Evolutionary conservation across 2,329 filamentous ascomycete species (phyloP), one percentile per base, ranked within the genome.

Genomic region (Ophiostoma sp.): DNA sequence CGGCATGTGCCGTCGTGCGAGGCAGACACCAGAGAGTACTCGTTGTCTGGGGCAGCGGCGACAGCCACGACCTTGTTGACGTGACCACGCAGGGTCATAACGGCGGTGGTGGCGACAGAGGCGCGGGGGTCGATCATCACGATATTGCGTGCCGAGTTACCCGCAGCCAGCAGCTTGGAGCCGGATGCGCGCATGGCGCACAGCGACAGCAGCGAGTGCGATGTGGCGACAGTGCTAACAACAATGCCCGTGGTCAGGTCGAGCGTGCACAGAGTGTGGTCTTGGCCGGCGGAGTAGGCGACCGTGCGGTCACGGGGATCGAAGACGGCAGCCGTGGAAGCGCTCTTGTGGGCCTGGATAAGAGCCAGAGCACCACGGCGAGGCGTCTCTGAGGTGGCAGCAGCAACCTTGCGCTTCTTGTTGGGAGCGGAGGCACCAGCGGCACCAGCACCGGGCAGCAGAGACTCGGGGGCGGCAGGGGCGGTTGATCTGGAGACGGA

Each of bases 51-150:
- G 54, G 81, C 83, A 11, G 82, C 77, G 20, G 79, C 78, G 41
- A 89, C 76, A 8, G 81, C 81, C 1, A 83, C 81, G 23, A 89
- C 83, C 81, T 86, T 86, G 81, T 97, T 97, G 72, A 88, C 88
- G 81, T 98, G 94, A 0, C 94, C 94, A 44, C 93, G 87, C 27
- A 97, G 86, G n/a, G 93, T 97, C 88, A 97, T 92, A 57, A 93
- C 92, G 13, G 90, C 88, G 33, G 94, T 91, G 1, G 89, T 86
- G 1, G 88, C 86, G 3, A 93, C 90, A 3, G 89, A 90, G 39
- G 87, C 90, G 69, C 95, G 88, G 3, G 94, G 94, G 79, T 99
- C 95, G 74, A 98, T 87, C n/a, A 99, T 85, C 0, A 93, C 94
- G 77, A 99, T 91, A 80, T 96, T 92, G 70, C 93, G 86, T 31